Conservation (phyloP, 768 basidiomycete species). For the Brasilioporus rufonigricans region DNA sequence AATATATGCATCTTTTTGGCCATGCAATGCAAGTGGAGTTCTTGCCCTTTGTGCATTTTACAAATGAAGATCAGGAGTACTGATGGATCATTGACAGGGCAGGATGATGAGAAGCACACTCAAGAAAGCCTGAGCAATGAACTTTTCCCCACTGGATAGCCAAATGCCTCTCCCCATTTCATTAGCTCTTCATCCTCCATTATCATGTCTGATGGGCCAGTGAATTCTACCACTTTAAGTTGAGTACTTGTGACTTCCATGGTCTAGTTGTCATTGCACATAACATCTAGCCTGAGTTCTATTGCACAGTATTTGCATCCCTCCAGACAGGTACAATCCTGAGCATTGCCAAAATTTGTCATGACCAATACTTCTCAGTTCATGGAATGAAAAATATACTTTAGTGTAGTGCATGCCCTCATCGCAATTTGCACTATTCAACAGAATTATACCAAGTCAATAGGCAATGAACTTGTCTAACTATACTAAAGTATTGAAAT, state of each 20-base stretch:
- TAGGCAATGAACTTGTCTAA: constrained; percentile 98
- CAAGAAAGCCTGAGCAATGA: constrained; percentile 21
- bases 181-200: constrained; percentile 65
- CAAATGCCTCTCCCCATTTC: constrained; percentile 74
- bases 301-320: constrained; percentile 88
- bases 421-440: constrained; percentile 84
- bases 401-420: constrained; percentile 81
- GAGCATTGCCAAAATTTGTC: constrained; percentile 4
- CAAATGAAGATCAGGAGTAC: constrained; percentile 76
- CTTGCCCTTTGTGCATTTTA: constrained; percentile 93
- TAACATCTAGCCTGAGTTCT: constrained; percentile 70
- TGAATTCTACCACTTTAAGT: constrained; percentile 58
- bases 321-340: constrained; percentile 92
- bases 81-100: constrained; percentile 47
- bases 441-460: constrained; percentile 90
- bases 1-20: constrained; percentile 80
- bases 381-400: constrained; percentile 39
- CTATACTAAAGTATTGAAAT: constrained; percentile 86
- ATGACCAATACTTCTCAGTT: not conserved
- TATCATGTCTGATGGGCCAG: constrained; percentile 32
- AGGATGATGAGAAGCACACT: constrained; percentile 6
- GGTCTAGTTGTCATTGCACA: constrained; percentile 68
- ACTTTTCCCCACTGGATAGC: constrained; percentile 85
- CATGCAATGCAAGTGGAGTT: constrained; percentile 77
- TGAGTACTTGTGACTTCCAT: constrained; percentile 87